A percentile compares a stretch with the other conserved stretches of the same genome.
phyloP scores from a whole-genome alignment of 169 alveolate genomes.

The Prorocentrum cordatum region DNA sequence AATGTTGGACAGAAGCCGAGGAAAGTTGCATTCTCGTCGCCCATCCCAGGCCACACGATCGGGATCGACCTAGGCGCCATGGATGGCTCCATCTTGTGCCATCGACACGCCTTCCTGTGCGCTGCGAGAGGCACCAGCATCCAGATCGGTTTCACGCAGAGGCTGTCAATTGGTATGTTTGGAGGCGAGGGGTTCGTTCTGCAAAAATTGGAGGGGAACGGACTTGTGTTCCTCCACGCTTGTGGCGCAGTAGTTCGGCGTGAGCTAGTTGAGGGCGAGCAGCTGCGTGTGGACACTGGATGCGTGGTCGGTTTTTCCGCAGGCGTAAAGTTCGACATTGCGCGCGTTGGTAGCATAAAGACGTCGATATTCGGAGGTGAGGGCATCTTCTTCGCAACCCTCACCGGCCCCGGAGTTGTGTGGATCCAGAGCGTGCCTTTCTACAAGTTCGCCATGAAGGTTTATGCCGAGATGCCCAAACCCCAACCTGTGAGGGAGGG shows the following conservation, averaged over 20 bases:
- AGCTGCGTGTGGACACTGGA: conserved; percentile 21
- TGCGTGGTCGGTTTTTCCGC: not conserved
- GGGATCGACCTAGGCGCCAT: not conserved
- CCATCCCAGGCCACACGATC: not conserved
- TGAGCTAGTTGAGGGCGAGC: not conserved
- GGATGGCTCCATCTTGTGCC: not conserved
- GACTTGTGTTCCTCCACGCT: conserved; percentile 4
- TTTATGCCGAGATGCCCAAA: too few relatives aligned
- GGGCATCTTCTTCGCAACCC: not conserved
- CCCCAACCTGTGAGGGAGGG: not conserved
- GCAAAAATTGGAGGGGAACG: not conserved
- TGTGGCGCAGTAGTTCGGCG: conserved; percentile 1
- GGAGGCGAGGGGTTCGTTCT: conserved; percentile 1
- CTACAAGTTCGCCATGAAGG: too few relatives aligned
- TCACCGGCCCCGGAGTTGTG: not conserved
- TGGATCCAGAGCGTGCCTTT: not conserved
- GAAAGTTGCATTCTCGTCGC: not conserved
- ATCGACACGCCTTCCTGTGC: not conserved
- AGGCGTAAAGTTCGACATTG: not conserved
- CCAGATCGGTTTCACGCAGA: not conserved
- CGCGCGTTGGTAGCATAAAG: not conserved
- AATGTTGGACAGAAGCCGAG: not conserved
- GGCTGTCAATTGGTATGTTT: not conserved
- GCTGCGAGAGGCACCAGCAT: not conserved
- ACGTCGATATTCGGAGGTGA: not conserved